phyloP scores from a whole-genome alignment of 1,284 basidiomycete species.

The Cryptococcus sp. region DNA sequence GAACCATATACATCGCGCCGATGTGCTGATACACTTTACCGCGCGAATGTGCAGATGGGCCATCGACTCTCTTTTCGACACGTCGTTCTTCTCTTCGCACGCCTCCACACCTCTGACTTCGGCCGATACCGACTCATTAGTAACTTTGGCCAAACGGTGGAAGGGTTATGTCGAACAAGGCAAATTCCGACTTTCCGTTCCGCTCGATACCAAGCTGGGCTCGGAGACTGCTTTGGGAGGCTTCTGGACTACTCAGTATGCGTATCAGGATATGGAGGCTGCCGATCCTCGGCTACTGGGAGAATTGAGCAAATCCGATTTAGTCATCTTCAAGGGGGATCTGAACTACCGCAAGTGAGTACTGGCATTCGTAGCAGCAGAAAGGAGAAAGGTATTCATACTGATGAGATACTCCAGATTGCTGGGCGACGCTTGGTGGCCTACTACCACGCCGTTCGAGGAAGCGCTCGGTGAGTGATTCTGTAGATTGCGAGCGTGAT shows the following conservation, averaged over 20 bases:
- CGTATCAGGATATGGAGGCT: slow-evolving; percentile 76
- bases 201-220: slow-evolving; percentile 66
- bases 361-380: not conserved
- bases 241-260: slow-evolving; percentile 83
- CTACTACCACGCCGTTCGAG: slow-evolving; percentile 74
- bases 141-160: slow-evolving; percentile 72
- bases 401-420: slow-evolving; percentile 59
- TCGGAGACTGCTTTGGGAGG: slow-evolving; percentile 54
- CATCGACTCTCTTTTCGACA: slow-evolving; percentile 55
- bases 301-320: slow-evolving; percentile 64
- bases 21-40: not conserved
- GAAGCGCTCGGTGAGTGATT: slow-evolving; percentile 68
- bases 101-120: slow-evolving; percentile 42
- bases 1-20: slow-evolving; percentile 33
- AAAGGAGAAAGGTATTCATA: not conserved
- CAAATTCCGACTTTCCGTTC: slow-evolving; percentile 72
- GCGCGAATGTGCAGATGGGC: slow-evolving; percentile 41
- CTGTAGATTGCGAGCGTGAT: slow-evolving; percentile 19
- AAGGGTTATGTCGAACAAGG: slow-evolving; percentile 67
- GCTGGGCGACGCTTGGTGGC: slow-evolving; percentile 87
- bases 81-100: slow-evolving; percentile 65
- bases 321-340: slow-evolving; percentile 97
- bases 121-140: slow-evolving; percentile 53
- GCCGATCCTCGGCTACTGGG: slow-evolving; percentile 64
- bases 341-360: slow-evolving; percentile 84